Conservation (phyloP, 1,284 basidiomycete species). For the Irpex rosettiformis region DNA sequence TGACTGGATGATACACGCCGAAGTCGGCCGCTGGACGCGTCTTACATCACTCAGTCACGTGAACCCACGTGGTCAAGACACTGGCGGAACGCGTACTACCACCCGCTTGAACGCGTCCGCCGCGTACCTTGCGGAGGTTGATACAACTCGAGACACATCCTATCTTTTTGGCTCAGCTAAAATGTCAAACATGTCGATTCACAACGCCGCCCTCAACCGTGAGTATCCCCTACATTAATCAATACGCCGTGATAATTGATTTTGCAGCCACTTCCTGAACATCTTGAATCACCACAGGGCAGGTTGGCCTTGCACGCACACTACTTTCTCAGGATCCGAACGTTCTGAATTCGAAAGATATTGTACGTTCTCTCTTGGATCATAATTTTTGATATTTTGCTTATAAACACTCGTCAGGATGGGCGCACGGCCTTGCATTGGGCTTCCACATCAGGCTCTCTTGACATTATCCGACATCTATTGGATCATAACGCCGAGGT, state of each 20-base stretch:
- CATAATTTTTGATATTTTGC: not conserved
- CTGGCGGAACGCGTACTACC: not conserved
- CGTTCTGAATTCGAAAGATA: conserved; percentile 66
- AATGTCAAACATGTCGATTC: conserved; percentile 35
- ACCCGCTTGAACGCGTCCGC: conserved; percentile 3
- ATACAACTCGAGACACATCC: not conserved
- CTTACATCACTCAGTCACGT: not conserved
- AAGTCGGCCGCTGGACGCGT: not conserved
- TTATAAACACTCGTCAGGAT: conserved; percentile 49
- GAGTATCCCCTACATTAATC: conserved; percentile 16
- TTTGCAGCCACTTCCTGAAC: no score
- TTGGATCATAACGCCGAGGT: conserved; percentile 72
- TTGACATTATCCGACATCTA: conserved; percentile 71
- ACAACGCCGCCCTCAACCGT: conserved; percentile 69
- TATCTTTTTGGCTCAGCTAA: not conserved
- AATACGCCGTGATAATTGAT: conserved; percentile 5
- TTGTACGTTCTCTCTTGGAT: conserved; percentile 41
- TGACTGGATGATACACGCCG: not conserved
- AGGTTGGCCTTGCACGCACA: conserved; percentile 70
- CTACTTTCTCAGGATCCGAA: conserved; percentile 68
- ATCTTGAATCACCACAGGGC: conserved; percentile 44
- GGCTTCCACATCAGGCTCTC: conserved; percentile 76
- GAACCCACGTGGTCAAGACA: not conserved
- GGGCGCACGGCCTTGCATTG: conserved; percentile 88
- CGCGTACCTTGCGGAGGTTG: not conserved